These are phyloP conservation scores for Colletotrichum euphorbiae DNA, from an alignment of 2,329 filamentous ascomycete genomes.

Conservation along the genomic window DNA sequence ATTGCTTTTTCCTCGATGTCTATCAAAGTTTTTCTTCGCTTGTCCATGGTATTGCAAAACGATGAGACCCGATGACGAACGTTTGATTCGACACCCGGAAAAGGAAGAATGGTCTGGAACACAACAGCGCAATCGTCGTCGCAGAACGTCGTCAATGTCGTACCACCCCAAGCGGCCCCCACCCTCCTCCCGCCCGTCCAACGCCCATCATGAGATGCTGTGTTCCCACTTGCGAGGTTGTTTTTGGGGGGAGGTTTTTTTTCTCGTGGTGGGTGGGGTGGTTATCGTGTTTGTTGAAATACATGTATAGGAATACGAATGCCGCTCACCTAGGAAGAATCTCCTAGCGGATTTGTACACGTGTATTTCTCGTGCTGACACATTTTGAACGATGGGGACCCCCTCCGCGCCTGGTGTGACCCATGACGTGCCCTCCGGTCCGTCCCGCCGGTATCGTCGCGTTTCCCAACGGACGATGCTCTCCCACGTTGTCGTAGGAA, in stretches of 20 bases:
- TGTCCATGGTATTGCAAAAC: too few species aligned
- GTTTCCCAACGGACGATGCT: not conserved
- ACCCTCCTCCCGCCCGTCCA: not conserved
- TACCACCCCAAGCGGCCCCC: conserved; percentile 4
- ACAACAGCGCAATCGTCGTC: not conserved
- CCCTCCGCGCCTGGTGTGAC: conserved; percentile 26
- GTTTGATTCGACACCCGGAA: not conserved
- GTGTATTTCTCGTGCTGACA: too few species aligned
- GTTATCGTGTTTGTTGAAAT: not conserved
- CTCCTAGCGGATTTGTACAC: too few species aligned
- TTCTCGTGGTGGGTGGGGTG: too few species aligned
- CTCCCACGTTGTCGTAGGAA: not conserved
- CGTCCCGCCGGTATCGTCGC: conserved; percentile 20
- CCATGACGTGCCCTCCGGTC: conserved; percentile 26
- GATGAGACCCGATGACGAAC: not conserved
- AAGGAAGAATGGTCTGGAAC: conserved; percentile 5
- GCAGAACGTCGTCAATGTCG: conserved; percentile 20
- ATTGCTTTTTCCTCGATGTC: not conserved
- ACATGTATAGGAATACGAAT: not conserved
- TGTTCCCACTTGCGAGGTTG: too few species aligned
- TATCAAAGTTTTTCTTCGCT: not conserved
- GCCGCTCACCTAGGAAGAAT: not conserved
- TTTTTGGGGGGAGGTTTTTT: too few species aligned
- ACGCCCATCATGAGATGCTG: conserved; percentile 19
- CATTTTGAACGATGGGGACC: not conserved